Base-by-base conservation (phyloP, 176 grass and related monocot genomes). In the Paspalum vaginatum region DNA sequence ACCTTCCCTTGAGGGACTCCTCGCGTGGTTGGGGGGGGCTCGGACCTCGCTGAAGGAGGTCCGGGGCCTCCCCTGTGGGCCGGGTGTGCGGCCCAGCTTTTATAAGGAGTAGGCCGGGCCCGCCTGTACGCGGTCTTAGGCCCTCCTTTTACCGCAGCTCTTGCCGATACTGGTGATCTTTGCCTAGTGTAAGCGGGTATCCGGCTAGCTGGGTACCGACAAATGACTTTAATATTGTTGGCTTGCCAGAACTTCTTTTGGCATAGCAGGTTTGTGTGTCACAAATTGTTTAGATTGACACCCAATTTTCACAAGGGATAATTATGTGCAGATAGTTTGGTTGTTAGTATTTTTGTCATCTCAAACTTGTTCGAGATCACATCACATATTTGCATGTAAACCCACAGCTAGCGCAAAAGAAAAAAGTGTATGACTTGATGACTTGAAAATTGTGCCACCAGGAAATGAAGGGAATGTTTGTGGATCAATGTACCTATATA, bases 311-410 rank as follows among this genome's bases (percentile, higher is more conserved):
- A 57, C 53, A 68, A 67, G 69, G 49, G 53, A 38, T 41, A 68
- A 45, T 69, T 43, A 16, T 75, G 32, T 61, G 20, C 6, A 61
- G 5, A 11, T 51, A 46, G 9, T 85, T 59, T 85, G 61, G 2
- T 60, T 20, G 41, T 59, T 77, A 69, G 26, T 70, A 48, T 69
- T 73, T 74, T 32, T 38, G 18, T 12, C 26, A 81, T 81, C 71
- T 49, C 11, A 10, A 71, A 58, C 81, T 38, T 75, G 6, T 46
- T 83, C 3, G 15, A 18, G 41, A 75, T 64, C 57, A 44, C 32
- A 20, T 64, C 50, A 43, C 46, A 32, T 74, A 15, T 65, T 14
- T 43, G 38, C 1, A 14, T 80, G 52, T 7, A n/a, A n/a, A 41
- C 1, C 52, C 32, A 32, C 32, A 3, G 32, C 32, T 32, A 32